Evolutionary conservation across 106 monocot species (phyloP).

Genomic region (Iris macrosiphon): DNA sequence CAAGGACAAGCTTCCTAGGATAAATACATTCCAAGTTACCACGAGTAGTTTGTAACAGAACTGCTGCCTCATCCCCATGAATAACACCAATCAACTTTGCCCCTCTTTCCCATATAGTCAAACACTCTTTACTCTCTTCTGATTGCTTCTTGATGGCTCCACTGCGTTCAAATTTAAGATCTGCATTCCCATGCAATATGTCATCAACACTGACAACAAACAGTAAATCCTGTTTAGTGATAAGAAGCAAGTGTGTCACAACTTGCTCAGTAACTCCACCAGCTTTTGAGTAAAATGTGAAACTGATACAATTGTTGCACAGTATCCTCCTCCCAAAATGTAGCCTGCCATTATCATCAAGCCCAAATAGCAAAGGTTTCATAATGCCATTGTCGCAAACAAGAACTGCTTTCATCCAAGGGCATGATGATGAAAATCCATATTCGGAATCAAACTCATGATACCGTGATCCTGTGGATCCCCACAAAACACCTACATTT

Average conservation of each 20-base stretch:
- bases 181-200: constrained; percentile 51
- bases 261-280: constrained; percentile 22
- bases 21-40: constrained; percentile 94
- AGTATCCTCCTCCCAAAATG: constrained; percentile 50
- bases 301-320: constrained; percentile 70
- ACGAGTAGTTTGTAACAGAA: constrained; percentile 71
- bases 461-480: constrained; percentile 6
- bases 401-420: constrained; percentile 74
- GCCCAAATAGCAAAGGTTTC: constrained; percentile 63
- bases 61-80: constrained; percentile 93
- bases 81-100: constrained; percentile 81
- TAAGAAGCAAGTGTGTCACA: constrained; percentile 74
- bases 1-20: constrained; percentile 85
- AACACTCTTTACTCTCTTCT: constrained; percentile 40
- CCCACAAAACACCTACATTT: neutral
- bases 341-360: constrained; percentile 71
- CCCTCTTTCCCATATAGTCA: constrained; percentile 87
- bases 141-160: constrained; percentile 8
- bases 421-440: constrained; percentile 71
- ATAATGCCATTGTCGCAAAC: constrained; percentile 39
- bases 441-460: constrained; percentile 21
- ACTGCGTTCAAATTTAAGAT: constrained; percentile 29
- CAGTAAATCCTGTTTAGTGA: constrained; percentile 80
- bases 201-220: constrained; percentile 61
- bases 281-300: constrained; percentile 65